Evolutionary conservation across 345 rosid genomes (phyloP).

Genomic region (Eucalyptus brandiana): DNA sequence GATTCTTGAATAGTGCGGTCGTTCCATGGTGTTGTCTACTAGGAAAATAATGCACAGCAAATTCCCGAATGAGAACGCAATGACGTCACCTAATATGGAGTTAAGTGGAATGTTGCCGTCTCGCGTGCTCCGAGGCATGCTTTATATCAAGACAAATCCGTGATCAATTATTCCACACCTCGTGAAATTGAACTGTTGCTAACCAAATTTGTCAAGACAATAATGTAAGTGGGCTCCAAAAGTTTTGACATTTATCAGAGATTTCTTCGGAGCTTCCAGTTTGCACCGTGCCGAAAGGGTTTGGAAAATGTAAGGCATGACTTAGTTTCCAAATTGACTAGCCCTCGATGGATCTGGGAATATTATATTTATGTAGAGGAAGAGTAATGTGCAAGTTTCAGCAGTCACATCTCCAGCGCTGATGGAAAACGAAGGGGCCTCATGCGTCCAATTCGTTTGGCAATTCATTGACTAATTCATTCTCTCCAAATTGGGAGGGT

Average conservation of each 20-base stretch:
- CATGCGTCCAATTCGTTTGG: neutral
- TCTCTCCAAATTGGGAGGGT: neutral
- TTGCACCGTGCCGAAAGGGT: neutral
- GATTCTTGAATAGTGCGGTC: neutral
- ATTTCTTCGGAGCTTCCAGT: neutral
- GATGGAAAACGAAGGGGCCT: neutral
- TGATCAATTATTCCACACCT: neutral
- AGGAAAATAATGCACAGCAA: neutral
- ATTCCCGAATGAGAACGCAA: neutral
- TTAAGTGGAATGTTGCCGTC: neutral
- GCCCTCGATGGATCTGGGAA: neutral
- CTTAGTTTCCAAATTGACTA: neutral
- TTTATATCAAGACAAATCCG: neutral
- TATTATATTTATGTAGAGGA: neutral
- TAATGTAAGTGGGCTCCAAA: neutral
- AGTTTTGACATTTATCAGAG: neutral
- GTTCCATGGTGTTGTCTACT: neutral
- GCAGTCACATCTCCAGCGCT: neutral
- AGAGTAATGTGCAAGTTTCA: neutral
- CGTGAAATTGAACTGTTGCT: neutral
- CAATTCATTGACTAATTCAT: neutral
- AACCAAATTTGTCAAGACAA: neutral
- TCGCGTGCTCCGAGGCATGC: neutral
- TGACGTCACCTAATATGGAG: neutral
- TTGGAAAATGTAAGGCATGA: neutral